Evolutionary conservation across 129 eudicot genomes (phyloP), one percentile per base, ranked within the genome.

Genomic region (Flaveria ramosissima): DNA sequence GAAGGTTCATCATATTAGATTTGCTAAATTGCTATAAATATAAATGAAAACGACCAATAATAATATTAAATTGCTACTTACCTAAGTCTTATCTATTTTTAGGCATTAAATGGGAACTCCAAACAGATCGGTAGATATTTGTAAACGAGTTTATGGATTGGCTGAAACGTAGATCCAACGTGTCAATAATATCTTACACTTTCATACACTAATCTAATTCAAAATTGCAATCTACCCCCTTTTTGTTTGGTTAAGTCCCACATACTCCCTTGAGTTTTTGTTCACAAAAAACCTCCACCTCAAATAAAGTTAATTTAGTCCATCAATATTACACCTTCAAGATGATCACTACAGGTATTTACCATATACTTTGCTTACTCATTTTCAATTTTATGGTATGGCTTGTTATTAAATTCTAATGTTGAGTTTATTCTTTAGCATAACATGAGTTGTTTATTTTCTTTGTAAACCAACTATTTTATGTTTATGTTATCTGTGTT

Each of bases 81-180:
- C 52, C 52, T 10, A 12, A 13, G 5, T 36, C 16, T 61, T 61
- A n/a, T 61, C 41, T 61, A 12, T 61, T 61, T 61, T 61, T n/a
- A 14, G 67, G 5, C 9, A 1, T 63, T 4, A 15, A 36, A 65
- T 1, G 26, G 51, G 15, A 41, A 67, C 27, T 39, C 51, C 13
- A 72, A 32, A 17, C 24, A 17, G 11, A 19, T 39, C 46, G 24
- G 68, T 20, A 56, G 69, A 73, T 57, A 59, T 60, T n/a, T 26
- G 27, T 9, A 46, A 76, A 76, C 66, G 57, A 59, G 77, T 63
- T 27, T 65, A 39, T 56, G 86, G 89, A 85, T 85, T 79, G 82
- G 83, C 65, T 79, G 64, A 68, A 70, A 87, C 83, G 86, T 84
- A 81, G 81, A 84, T 84, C 86, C 81, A 43, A 84, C 83, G 87